phyloP scores from a whole-genome alignment of 2,329 filamentous ascomycete genomes.

The Sphaerulina populicola region DNA sequence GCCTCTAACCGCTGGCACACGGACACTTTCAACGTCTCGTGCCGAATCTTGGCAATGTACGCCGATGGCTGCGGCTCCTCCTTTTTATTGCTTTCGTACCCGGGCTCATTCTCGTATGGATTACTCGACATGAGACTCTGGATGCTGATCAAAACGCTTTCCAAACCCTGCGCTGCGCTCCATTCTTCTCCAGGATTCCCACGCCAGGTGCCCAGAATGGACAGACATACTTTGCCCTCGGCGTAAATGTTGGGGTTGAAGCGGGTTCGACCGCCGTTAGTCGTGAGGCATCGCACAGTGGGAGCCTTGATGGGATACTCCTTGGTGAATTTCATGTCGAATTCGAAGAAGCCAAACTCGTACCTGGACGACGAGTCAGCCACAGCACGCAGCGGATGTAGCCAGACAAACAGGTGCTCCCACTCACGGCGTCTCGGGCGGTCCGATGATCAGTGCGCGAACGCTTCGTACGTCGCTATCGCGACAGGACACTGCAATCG shows the following conservation, averaged over 20 bases:
- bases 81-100: slow-evolving; percentile 56
- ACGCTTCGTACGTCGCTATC: slow-evolving; percentile 85
- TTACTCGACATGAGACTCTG: slow-evolving; percentile 87
- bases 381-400: not conserved
- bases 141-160: slow-evolving; percentile 89
- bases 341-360: slow-evolving; percentile 95
- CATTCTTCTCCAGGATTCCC: slow-evolving; percentile 87
- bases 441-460: slow-evolving; percentile 79
- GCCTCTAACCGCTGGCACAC: slow-evolving; percentile 79
- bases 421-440: slow-evolving; percentile 59
- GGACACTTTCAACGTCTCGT: slow-evolving; percentile 79
- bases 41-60: slow-evolving; percentile 59
- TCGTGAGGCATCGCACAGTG: slow-evolving; percentile 62
- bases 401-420: slow-evolving; percentile 38
- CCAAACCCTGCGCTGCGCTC: slow-evolving; percentile 90
- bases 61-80: slow-evolving; percentile 22
- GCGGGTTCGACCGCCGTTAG: slow-evolving; percentile 75
- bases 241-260: slow-evolving; percentile 98
- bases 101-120: slow-evolving; percentile 75
- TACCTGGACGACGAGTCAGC: slow-evolving; percentile 43
- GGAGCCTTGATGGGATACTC: slow-evolving; percentile 71
- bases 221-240: slow-evolving; percentile 85
- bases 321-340: slow-evolving; percentile 43
- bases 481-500: slow-evolving; percentile 76
- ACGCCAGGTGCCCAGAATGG: slow-evolving; percentile 68